Evolutionary conservation across 306 rosid genomes (phyloP), one percentile per base, ranked within the genome.

Genomic region (Pyrus communis): DNA sequence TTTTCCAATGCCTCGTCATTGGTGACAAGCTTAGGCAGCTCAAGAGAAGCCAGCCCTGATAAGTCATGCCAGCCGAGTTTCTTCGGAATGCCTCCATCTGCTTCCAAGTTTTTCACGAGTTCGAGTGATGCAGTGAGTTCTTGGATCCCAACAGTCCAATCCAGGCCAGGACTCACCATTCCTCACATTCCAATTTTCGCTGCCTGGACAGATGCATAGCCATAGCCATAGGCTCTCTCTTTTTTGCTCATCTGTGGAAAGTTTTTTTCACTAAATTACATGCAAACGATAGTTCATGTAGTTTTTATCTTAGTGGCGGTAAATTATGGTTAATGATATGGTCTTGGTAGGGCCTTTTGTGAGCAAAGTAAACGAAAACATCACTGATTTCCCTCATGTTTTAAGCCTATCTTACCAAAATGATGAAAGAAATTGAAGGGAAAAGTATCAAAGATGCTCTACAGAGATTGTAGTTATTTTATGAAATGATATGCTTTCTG

Each of bases 151-250:
- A 79, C 93, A 60, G 61, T 70, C 13, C 92, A 84, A 78, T 71
- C 83, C 66, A 87, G 92, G 87, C 83, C 90, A 21, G 79, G 83
- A 1, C 78, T 86, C 57, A 76, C 94, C 35, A 70, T 86, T 84
- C 86, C 95, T 78, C 95, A 89, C 68, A 75, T 88, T 85, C 98
- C 92, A 66, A 83, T 93, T 84, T 91, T 89, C 79, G 88, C 95
- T 69, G 84, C 97, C 58, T 93, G 96, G 97, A 84, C 88, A 14
- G 93, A 88, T 81, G 65, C 87, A 6, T 90, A 84, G 78, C 66
- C 72, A 42, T 21, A 2, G 12, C 27, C 62, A 3, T 12, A 8
- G 38, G 21, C 35, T 14, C 3, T 40, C 51, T 28, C 54, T 30
- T 4, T 49, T 62, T 73, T 61, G 63, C 59, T 84, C 18, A 66